Conservation (phyloP, 2,329 filamentous ascomycete genomes). For the Phialemonium atrogriseum region DNA sequence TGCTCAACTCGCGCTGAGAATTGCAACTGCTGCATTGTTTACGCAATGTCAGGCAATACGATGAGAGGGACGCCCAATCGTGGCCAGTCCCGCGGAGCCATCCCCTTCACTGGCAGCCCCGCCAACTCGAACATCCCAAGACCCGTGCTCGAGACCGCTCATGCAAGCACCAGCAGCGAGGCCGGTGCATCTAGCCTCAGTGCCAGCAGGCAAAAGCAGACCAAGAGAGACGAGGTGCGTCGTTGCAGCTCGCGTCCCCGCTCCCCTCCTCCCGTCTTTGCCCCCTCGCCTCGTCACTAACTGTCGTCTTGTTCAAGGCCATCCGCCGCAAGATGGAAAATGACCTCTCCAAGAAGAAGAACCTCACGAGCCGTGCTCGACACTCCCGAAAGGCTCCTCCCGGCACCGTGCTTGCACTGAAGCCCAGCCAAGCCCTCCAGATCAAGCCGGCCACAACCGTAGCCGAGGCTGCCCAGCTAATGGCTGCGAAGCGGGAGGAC, state of each 20-base stretch:
- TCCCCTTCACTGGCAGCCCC: constrained; percentile 55
- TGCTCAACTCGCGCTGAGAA: too few species aligned
- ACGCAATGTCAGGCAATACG: constrained; percentile 50
- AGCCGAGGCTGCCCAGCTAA: constrained; percentile 91
- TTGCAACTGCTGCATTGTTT: constrained; percentile 12
- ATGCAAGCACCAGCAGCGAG: constrained; percentile 46
- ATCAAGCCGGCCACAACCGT: constrained; percentile 95
- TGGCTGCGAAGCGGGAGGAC: constrained; percentile 97
- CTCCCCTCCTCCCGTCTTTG: constrained; percentile 4
- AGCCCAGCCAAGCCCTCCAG: constrained; percentile 91
- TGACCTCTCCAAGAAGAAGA: constrained; percentile 96
- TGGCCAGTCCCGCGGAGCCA: constrained; percentile 46
- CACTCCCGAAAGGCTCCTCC: constrained; percentile 90
- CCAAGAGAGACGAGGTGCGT: constrained; percentile 94
- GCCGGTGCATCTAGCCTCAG: constrained; percentile 64
- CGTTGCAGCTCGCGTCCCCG: constrained; percentile 4
- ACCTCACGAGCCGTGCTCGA: constrained; percentile 66
- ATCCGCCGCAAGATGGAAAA: constrained; percentile 95
- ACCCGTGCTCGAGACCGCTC: constrained; percentile 54
- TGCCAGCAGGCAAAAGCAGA: constrained; percentile 91
- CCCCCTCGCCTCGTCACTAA: constrained; percentile 9
- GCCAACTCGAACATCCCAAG: constrained; percentile 61
- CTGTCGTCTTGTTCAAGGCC: constrained; percentile 39
- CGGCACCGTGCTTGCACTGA: constrained; percentile 89
- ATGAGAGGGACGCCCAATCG: constrained; percentile 63